These are phyloP conservation scores for Begonia masoniana DNA, from an alignment of 306 rosid species.

Conservation along the genomic window DNA sequence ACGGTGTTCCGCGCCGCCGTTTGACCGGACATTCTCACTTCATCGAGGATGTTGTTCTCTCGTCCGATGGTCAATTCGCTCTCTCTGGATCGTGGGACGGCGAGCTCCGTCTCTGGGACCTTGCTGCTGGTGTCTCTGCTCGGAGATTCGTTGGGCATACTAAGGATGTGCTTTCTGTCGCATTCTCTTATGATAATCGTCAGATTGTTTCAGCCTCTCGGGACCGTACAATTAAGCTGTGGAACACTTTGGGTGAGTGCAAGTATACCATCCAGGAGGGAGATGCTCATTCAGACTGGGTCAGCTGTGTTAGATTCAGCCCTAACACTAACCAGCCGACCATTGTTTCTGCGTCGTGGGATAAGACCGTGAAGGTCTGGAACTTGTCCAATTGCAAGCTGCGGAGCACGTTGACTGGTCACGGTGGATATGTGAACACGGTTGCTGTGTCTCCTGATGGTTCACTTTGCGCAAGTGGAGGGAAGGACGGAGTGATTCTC, in stretches of 20 bases:
- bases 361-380: constrained; percentile 74
- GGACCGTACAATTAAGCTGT: constrained; percentile 86
- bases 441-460: constrained; percentile 99
- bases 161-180: constrained; percentile 87
- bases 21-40: constrained; percentile 88
- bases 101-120: constrained; percentile 98
- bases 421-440: constrained; percentile 72
- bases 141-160: constrained; percentile 94
- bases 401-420: constrained; percentile 59
- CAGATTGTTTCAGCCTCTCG: constrained; percentile 98
- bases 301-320: constrained; percentile 76
- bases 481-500: constrained; percentile 77
- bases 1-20: constrained; percentile 91
- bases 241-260: constrained; percentile 98
- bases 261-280: constrained; percentile 77
- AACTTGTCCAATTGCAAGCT: constrained; percentile 77
- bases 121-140: constrained; percentile 61
- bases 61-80: constrained; percentile 95
- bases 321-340: constrained; percentile 63
- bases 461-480: constrained; percentile 83
- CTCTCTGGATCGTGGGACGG: constrained; percentile 99
- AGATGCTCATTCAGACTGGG: constrained; percentile 84
- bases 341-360: constrained; percentile 78
- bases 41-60: constrained; percentile 85
- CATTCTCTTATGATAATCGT: constrained; percentile 90